phyloP scores from a whole-genome alignment of 192 early-diverging fungal genomes.

The Cetraspora pellucida region DNA sequence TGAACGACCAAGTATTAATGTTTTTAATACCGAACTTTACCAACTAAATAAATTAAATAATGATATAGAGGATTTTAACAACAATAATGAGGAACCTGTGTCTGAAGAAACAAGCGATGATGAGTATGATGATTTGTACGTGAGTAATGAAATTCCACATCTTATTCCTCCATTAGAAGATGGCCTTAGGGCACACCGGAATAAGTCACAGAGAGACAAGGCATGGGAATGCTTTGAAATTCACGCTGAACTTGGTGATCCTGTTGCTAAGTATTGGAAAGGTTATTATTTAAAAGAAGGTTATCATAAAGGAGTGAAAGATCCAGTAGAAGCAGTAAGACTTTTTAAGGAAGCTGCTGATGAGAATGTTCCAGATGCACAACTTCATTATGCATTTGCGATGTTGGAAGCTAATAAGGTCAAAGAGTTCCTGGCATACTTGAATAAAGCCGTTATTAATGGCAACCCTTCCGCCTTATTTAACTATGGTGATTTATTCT shows the following conservation, averaged over 20 bases:
- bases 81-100: too few species aligned
- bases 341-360: conserved; percentile 10
- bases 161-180: too few species aligned
- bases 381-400: neutral
- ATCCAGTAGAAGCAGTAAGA: neutral
- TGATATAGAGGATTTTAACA: too few species aligned
- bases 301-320: neutral
- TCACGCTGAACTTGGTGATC: neutral
- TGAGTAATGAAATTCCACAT: too few species aligned
- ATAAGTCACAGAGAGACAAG: too few species aligned
- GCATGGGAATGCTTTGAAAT: conserved; percentile 4
- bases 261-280: conserved; percentile 12
- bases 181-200: too few species aligned
- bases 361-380: neutral
- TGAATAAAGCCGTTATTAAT: neutral
- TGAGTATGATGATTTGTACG: too few species aligned
- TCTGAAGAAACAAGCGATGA: too few species aligned
- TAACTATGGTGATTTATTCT: neutral
- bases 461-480: neutral
- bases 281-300: conserved; percentile 1
- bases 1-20: neutral
- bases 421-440: neutral
- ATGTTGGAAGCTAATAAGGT: neutral
- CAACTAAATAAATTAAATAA: too few species aligned
- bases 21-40: too few species aligned